These are phyloP conservation scores for Naganishia kalamii DNA, from an alignment of 768 basidiomycete species.

Conservation along the genomic window DNA sequence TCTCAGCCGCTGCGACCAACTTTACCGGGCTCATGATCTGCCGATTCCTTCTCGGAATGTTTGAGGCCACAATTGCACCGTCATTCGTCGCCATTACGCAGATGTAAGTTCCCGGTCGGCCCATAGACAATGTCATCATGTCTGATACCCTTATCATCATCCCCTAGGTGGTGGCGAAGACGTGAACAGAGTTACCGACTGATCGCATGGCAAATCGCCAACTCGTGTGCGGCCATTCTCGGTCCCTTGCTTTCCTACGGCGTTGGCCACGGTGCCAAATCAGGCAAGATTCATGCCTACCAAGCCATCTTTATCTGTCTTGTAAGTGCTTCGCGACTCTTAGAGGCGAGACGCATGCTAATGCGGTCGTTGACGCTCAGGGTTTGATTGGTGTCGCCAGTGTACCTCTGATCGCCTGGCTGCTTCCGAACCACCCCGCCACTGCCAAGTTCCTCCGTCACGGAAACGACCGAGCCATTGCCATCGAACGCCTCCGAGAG, in stretches of 20 bases:
- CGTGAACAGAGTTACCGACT: slow-evolving; percentile 20
- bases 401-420: slow-evolving; percentile 31
- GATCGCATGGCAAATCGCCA: slow-evolving; percentile 21
- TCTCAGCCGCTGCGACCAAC: slow-evolving; percentile 20
- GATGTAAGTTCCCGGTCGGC: no score
- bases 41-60: slow-evolving; percentile 21
- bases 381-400: slow-evolving; percentile 34
- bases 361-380: slow-evolving; percentile 4
- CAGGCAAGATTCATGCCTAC: slow-evolving; percentile 6
- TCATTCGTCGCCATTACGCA: slow-evolving; percentile 18
- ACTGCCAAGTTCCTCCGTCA: slow-evolving; percentile 40
- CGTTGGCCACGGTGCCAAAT: slow-evolving; percentile 13
- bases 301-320: slow-evolving; percentile 22
- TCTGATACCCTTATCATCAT: no score
- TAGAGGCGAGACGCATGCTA: slow-evolving; percentile 21
- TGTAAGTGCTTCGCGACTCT: background rate
- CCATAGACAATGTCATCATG: no score
- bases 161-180: background rate
- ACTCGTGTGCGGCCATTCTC: slow-evolving; percentile 18
- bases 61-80: slow-evolving; percentile 23
- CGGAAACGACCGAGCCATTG: slow-evolving; percentile 42
- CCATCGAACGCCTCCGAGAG: slow-evolving; percentile 40
- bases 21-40: slow-evolving; percentile 21
- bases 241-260: slow-evolving; percentile 24
- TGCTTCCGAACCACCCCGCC: slow-evolving; percentile 40